Base-by-base conservation (phyloP, 2,329 filamentous ascomycete species). In the Ustulina deusta region DNA sequence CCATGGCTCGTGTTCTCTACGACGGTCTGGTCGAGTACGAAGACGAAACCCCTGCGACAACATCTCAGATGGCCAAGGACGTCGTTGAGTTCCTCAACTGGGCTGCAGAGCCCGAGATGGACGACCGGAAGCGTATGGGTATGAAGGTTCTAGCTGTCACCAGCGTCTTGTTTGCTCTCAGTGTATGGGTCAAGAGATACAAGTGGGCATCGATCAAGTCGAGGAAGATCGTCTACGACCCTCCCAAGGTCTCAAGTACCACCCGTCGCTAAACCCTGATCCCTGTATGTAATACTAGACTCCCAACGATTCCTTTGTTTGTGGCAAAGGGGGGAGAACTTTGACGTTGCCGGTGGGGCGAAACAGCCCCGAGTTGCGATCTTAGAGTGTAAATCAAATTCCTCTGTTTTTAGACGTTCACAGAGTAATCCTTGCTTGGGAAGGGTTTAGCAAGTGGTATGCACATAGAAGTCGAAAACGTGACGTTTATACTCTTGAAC, bases 31-130 rank as follows among this genome's bases (percentile, higher is more conserved):
- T 99, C 72, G 96, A 99, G 82, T 99, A 98, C 85, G 96, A 99
- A 81, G 96, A 99, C 75, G 94, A 89, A 71, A 99, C 96, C 48
- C 93, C 94, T 60, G 96, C 96, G 57, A 93, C 95, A 70, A 94
- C 94, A 74, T 97, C 95, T 71, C 96, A 99, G 86, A 99, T 99
- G 96, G 96, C 96, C 82, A 99, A 99, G 91, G 96, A 99, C 77
- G 96, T 99, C 69, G 90, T 92, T 69, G 96, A 99, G 85, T 99
- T 99, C 87, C 88, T 99, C 80, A 98, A 99, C 91, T 99, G 96
- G 96, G 88, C 96, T 62, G 94, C 96, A 66, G 96, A 99, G 86
- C 96, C 96, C 56, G 96, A 99, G 87, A 97, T 97, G 94, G 96
- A 99, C 79, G 91, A 97, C 81, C 92, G 96, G 80, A 99, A 99